phyloP scores from a whole-genome alignment of 139 green algal species.

The Mychonastes homosphaera region DNA sequence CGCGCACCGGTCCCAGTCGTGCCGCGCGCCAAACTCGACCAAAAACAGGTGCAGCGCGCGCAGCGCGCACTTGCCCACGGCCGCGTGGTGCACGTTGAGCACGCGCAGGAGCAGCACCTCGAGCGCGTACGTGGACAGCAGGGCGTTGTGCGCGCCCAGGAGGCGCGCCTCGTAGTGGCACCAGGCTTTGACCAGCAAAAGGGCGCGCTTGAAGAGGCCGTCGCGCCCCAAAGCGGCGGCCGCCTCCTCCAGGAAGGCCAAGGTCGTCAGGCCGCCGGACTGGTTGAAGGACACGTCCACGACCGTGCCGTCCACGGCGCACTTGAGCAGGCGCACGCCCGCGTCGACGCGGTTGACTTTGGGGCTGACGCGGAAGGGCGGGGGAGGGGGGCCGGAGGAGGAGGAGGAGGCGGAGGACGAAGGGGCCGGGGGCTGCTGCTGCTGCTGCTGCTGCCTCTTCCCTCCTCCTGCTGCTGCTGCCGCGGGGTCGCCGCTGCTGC shows the following conservation, averaged over 20 bases:
- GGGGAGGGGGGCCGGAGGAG: too few species aligned
- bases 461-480: too few species aligned
- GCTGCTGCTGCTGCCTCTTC: too few species aligned
- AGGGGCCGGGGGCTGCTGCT: too few species aligned
- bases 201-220: slow-evolving; percentile 90
- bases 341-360: not conserved
- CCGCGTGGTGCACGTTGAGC: slow-evolving; percentile 70
- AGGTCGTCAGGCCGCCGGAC: slow-evolving; percentile 79
- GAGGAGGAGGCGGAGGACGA: too few species aligned
- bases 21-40: slow-evolving; percentile 62
- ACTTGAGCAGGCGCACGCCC: slow-evolving; percentile 94
- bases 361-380: not conserved
- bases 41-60: slow-evolving; percentile 86
- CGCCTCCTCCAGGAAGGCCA: slow-evolving; percentile 83
- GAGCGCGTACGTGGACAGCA: slow-evolving; percentile 93
- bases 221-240: slow-evolving; percentile 58
- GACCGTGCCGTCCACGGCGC: slow-evolving; percentile 85
- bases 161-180: slow-evolving; percentile 95
- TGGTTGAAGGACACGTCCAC: slow-evolving; percentile 97
- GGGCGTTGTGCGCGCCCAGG: slow-evolving; percentile 85
- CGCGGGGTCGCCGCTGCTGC: too few species aligned
- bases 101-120: slow-evolving; percentile 94
- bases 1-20: slow-evolving; percentile 82
- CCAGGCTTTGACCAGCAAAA: slow-evolving; percentile 97
- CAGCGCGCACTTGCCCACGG: not conserved